Evolutionary conservation across 108 stramenopile genomes (phyloP).

Genomic region (Fragilariopsis cylindrus): DNA sequence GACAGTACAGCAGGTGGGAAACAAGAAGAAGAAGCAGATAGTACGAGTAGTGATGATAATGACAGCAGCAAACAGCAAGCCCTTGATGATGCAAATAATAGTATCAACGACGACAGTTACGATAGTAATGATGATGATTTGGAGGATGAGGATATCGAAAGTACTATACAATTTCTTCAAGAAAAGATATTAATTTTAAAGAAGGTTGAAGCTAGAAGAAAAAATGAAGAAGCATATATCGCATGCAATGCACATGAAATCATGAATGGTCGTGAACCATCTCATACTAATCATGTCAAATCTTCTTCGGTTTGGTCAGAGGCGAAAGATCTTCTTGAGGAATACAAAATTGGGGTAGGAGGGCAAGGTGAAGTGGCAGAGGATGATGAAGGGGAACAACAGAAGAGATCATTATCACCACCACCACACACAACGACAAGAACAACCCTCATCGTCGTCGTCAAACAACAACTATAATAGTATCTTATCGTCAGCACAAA

Average conservation of each 20-base stretch:
- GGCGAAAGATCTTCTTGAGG: slow-evolving; percentile 10
- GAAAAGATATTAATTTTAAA: slow-evolving; percentile 17
- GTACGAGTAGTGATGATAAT: not conserved
- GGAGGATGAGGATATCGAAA: slow-evolving; percentile 22
- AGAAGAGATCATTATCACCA: too few relatives aligned
- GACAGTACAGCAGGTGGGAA: not conserved
- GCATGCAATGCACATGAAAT: slow-evolving; percentile 16
- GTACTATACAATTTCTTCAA: slow-evolving; percentile 17
- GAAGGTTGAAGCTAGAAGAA: not conserved
- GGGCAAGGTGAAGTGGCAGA: not conserved
- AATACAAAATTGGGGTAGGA: not conserved
- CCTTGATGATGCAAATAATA: not conserved
- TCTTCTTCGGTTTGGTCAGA: slow-evolving; percentile 15
- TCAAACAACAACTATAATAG: too few relatives aligned
- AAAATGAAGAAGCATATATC: slow-evolving; percentile 25
- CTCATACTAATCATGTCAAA: not conserved
- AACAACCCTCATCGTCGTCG: too few relatives aligned
- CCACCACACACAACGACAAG: too few relatives aligned
- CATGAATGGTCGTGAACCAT: slow-evolving; percentile 12
- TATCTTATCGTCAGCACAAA: not conserved
- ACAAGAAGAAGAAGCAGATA: not conserved
- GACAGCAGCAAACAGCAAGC: not conserved
- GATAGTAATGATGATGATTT: not conserved
- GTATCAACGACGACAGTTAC: not conserved
- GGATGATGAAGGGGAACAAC: not conserved